phyloP scores from a whole-genome alignment of 768 basidiomycete species.

The Glaciozyma antarctica region DNA sequence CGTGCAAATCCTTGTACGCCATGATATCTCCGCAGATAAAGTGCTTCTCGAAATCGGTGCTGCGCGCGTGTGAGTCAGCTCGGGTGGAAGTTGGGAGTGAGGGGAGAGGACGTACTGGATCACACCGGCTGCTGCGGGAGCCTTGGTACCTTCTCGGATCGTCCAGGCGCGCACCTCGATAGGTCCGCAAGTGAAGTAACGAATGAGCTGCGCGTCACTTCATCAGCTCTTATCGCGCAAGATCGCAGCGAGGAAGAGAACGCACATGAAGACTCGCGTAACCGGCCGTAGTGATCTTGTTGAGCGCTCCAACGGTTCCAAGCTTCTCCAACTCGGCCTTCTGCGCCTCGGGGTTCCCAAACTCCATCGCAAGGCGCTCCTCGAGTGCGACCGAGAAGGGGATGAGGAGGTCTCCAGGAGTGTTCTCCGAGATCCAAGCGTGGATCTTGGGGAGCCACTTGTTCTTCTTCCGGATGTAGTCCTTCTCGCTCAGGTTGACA shows the following conservation, averaged over 20 bases:
- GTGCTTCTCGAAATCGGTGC: constrained; percentile 95
- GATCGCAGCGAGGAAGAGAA: constrained; percentile 15
- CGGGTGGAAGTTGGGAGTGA: not conserved
- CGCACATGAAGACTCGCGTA: constrained; percentile 74
- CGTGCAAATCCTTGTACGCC: constrained; percentile 78
- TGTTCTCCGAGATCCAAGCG: constrained; percentile 92
- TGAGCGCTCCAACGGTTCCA: constrained; percentile 56
- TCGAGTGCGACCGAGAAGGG: constrained; percentile 95
- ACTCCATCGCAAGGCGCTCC: constrained; percentile 63
- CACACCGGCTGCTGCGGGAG: constrained; percentile 94
- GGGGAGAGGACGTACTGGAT: constrained; percentile 57
- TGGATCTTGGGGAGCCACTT: constrained; percentile 84
- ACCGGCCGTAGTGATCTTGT: constrained; percentile 91
- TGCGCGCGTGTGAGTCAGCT: constrained; percentile 33
- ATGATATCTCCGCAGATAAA: constrained; percentile 86
- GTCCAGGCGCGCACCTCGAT: constrained; percentile 98
- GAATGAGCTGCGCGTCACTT: constrained; percentile 57
- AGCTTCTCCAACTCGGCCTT: constrained; percentile 65
- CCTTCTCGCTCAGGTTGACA: constrained; percentile 89
- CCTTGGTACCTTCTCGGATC: constrained; percentile 83
- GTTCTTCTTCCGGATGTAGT: constrained; percentile 74
- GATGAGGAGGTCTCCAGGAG: constrained; percentile 88
- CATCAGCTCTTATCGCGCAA: not conserved
- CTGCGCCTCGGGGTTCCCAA: constrained; percentile 50
- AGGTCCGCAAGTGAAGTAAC: constrained; percentile 95